Base-by-base conservation (phyloP, 106 monocot genomes). In the Dactylorhiza incarnata region DNA sequence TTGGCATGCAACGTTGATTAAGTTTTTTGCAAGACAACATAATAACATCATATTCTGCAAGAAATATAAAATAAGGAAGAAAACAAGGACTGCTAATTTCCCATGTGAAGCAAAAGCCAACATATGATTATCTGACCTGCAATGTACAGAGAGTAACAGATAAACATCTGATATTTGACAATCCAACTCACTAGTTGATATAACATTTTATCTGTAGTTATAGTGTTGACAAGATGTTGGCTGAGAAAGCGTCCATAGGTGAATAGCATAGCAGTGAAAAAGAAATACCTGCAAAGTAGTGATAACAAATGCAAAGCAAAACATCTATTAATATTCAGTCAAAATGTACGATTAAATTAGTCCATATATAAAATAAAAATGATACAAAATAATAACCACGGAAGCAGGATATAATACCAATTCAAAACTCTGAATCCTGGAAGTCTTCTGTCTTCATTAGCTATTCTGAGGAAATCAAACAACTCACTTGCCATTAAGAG, bases 161-260 rank as follows among this genome's bases (percentile, higher is more conserved):
- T 96, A 73, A 96, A 61, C 96, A 96, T 93, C 79, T 93, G 96
- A 79, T 96, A 96, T 82, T 96, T 96, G 82, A 96, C 86, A 74
- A 96, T 82, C 54, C 90, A 89, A 51, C 80, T 86, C 48, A 96
- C 96, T 79, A 93, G 81, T 81, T 84, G 83, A 86, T 89, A 93
- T 73, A 96, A 80, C 80, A 96, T 73, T 67, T 87, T 91, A 83
- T 96, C 93, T 79, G 95, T 85, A 56, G 91, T 91, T 48, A 96
- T 80, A 74, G 96, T 91, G 78, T 91, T 93, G 46, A 93, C 96
- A 88, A 96, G 90, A 80, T 96, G 93, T 25, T 87, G 80, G 61
- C 93, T 93, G 65, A 96, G 86, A 78, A 96, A 96, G 74, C 91
- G 90, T 7, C 96, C 96, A 86, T 96, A 96, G 44, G 93, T 90